phyloP scores from a whole-genome alignment of 805 yeast genomes.

The Wickerhamiella spandovensis region DNA sequence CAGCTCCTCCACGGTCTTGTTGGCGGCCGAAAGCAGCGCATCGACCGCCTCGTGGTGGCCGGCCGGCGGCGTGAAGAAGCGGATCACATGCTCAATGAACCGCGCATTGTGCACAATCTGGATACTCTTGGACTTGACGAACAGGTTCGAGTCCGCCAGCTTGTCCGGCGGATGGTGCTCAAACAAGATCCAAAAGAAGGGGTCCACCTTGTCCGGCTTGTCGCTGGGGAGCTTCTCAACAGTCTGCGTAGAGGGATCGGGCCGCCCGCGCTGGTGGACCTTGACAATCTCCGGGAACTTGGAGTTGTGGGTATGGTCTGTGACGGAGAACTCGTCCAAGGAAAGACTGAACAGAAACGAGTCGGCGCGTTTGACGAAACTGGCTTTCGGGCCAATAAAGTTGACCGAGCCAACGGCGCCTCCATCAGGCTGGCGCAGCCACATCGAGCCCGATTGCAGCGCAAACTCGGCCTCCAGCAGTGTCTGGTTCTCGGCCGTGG shows the following conservation, averaged over 20 bases:
- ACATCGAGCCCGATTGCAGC: conserved; percentile 64
- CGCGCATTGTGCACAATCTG: conserved; percentile 80
- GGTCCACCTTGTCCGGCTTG: conserved; percentile 7
- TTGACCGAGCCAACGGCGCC: conserved; percentile 57
- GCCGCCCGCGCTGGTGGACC: conserved; percentile 25
- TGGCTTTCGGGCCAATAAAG: conserved; percentile 70
- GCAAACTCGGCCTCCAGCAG: conserved; percentile 54
- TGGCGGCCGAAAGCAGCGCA: conserved; percentile 87
- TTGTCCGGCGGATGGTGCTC: conserved; percentile 80
- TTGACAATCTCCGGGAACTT: conserved; percentile 80
- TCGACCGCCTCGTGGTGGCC: conserved; percentile 78
- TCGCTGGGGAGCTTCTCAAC: conserved; percentile 1
- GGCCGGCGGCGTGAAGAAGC: conserved; percentile 77
- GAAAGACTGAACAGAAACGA: conserved; percentile 62
- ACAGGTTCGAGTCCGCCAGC: conserved; percentile 65
- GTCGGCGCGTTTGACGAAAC: conserved; percentile 62
- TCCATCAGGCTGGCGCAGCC: conserved; percentile 31
- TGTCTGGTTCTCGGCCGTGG: conserved; percentile 28
- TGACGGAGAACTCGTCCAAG: conserved; percentile 68
- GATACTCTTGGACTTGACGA: conserved; percentile 69
- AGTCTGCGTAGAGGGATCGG: conserved; percentile 37
- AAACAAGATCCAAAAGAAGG: conserved; percentile 62
- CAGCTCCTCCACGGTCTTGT: conserved; percentile 82
- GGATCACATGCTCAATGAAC: conserved; percentile 59
- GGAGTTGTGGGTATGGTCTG: conserved; percentile 71